Base-by-base conservation (phyloP, 2,329 filamentous ascomycete species). In the Alternaria rosae region DNA sequence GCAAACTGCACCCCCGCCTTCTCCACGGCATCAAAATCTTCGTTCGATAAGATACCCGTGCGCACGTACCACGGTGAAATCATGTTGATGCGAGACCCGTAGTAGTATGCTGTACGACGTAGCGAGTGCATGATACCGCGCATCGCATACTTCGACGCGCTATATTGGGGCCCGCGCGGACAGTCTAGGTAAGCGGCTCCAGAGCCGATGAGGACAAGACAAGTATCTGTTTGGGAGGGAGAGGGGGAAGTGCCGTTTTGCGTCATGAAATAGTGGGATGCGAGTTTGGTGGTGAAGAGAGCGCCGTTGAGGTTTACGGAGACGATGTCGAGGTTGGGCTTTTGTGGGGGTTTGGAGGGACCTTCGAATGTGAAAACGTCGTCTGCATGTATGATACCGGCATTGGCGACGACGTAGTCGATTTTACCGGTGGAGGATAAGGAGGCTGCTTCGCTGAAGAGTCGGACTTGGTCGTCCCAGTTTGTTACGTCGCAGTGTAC, bases 371-470 rank as follows among this genome's bases (percentile, higher is more conserved):
- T 20, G 53, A 59, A 65, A 7, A 65, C 52, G 7, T 65, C 56
- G 35, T 65, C 62, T 6, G 54, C n/a, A 3, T 30, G 25, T 12
- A 57, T 35, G 28, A 65, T 60, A 3, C 62, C 62, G n/a, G 62
- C 62, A 28, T 65, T 65, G 2, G 62, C 62, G 48, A 65, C 28
- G 12, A 63, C 62, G 10, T 53, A 57, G 42, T 65, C 30, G 12
- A 59, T 43, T 6, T 53, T 52, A 5, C 42, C 11, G n/a, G 38
- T 28, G 8, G 48, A 6, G 10, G 38, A 55, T 26, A 44, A n/a
- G 4, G 21, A n/a, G 9, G 32, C 51, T 12, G 61, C 61, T 20
- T 53, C 17, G 13, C 25, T 47, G 32, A 60, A 63, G n/a, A 63
- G 10, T 10, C 21, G 23, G n/a, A 63, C 20, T 42, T 63, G 57